phyloP scores from a whole-genome alignment of 306 rosid genomes.

The Lagenaria siceraria region DNA sequence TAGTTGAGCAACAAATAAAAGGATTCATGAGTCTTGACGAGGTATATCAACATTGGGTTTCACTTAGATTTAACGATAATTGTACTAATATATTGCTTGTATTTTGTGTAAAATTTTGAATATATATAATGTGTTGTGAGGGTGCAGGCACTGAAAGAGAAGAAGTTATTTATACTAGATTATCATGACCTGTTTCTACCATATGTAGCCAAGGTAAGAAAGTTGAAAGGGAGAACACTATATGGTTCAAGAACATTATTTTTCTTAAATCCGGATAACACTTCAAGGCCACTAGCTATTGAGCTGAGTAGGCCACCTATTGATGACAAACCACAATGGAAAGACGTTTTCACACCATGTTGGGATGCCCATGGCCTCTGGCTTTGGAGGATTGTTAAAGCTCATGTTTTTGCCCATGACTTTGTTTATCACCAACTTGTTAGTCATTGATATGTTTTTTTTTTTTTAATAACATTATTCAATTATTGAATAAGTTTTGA shows the following conservation, averaged over 20 bases:
- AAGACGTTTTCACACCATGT: neutral
- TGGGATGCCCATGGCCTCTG: constrained; percentile 6
- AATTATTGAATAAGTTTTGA: too few species aligned
- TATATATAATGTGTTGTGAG: neutral
- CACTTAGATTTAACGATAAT: neutral
- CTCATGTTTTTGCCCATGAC: neutral
- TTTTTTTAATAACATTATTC: neutral
- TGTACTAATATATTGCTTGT: too few species aligned
- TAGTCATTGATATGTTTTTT: neutral
- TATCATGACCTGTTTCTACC: neutral
- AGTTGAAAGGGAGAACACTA: neutral
- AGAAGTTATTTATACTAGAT: neutral
- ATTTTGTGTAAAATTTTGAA: too few species aligned
- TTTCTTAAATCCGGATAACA: neutral
- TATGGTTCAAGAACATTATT: neutral
- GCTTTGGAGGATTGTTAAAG: neutral
- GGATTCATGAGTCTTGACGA: constrained; percentile 33
- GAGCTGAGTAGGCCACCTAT: neutral
- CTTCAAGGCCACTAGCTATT: neutral
- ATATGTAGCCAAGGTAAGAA: neutral
- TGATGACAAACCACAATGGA: neutral
- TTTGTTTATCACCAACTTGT: neutral
- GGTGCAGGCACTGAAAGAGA: neutral
- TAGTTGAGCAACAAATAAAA: constrained; percentile 42
- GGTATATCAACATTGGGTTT: constrained; percentile 22